Conservation (phyloP, 345 rosid genomes). For the Litchi chinensis region DNA sequence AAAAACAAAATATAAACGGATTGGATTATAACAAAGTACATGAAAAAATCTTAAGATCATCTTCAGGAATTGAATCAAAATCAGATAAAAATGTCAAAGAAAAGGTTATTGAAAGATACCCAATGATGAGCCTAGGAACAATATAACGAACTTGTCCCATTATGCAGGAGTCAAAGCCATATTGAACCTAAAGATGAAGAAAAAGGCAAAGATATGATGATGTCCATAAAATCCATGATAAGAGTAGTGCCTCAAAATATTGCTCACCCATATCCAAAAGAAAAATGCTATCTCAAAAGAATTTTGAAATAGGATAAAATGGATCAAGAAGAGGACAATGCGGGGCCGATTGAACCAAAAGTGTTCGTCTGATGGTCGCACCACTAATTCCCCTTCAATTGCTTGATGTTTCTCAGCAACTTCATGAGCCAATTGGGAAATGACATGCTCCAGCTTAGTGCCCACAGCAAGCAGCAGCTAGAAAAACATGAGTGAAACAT, state of each 20-base stretch:
- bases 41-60: background rate
- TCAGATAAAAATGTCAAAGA: background rate
- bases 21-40: background rate
- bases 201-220: background rate
- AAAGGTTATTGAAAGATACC: conserved; percentile 46
- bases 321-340: conserved; percentile 71
- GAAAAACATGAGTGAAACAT: background rate
- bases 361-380: conserved; percentile 76
- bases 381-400: conserved; percentile 71
- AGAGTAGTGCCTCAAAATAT: background rate
- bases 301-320: conserved; percentile 87
- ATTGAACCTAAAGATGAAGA: conserved; percentile 62
- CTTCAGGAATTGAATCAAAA: background rate
- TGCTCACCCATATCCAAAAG: conserved; percentile 89
- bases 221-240: background rate
- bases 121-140: conserved; percentile 74
- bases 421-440: conserved; percentile 66
- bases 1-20: conserved; percentile 10
- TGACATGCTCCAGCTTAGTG: conserved; percentile 81
- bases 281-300: conserved; percentile 92
- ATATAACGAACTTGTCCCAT: conserved; percentile 74
- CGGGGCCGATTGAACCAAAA: conserved; percentile 72
- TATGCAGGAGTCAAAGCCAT: conserved; percentile 79
- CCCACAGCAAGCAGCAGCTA: conserved; percentile 88
- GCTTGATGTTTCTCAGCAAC: conserved; percentile 84